Evolutionary conservation across 2,329 filamentous ascomycete genomes (phyloP).

Genomic region (Anthostomella pinea): DNA sequence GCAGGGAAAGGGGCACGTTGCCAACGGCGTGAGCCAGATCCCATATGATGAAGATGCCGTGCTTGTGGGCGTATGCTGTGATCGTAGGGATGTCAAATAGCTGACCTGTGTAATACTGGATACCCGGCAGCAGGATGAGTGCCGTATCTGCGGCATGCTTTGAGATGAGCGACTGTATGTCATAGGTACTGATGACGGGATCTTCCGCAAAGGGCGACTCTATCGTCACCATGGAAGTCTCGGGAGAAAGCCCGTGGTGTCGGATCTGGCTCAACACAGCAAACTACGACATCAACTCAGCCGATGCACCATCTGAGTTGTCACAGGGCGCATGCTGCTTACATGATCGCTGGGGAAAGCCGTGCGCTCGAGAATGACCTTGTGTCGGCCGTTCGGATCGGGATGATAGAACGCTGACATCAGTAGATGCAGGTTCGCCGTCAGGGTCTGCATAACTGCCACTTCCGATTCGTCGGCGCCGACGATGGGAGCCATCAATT

Average conservation of each 20-base stretch:
- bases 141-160: slow-evolving; percentile 63
- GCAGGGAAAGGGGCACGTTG: slow-evolving; percentile 69
- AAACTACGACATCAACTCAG: slow-evolving; percentile 50
- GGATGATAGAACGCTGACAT: slow-evolving; percentile 78
- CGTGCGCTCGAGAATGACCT: slow-evolving; percentile 77
- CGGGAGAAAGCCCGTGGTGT: slow-evolving; percentile 62
- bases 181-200: slow-evolving; percentile 58
- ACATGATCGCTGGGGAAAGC: slow-evolving; percentile 82
- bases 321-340: slow-evolving; percentile 29
- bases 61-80: slow-evolving; percentile 64
- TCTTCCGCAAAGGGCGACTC: slow-evolving; percentile 51
- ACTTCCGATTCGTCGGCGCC: slow-evolving; percentile 68
- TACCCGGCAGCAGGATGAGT: slow-evolving; percentile 70
- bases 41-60: slow-evolving; percentile 71
- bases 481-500: slow-evolving; percentile 67
- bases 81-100: slow-evolving; percentile 72
- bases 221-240: slow-evolving; percentile 66
- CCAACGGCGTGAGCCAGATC: slow-evolving; percentile 77
- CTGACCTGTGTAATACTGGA: slow-evolving; percentile 81
- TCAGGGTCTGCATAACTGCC: slow-evolving; percentile 77
- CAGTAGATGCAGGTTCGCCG: slow-evolving; percentile 72
- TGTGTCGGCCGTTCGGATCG: slow-evolving; percentile 55
- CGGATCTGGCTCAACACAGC: slow-evolving; percentile 73
- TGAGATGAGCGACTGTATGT: slow-evolving; percentile 66
- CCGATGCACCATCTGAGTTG: slow-evolving; percentile 9